These are phyloP conservation scores for Rubroshorea leprosula DNA, from an alignment of 345 rosid genomes.

Conservation along the genomic window DNA sequence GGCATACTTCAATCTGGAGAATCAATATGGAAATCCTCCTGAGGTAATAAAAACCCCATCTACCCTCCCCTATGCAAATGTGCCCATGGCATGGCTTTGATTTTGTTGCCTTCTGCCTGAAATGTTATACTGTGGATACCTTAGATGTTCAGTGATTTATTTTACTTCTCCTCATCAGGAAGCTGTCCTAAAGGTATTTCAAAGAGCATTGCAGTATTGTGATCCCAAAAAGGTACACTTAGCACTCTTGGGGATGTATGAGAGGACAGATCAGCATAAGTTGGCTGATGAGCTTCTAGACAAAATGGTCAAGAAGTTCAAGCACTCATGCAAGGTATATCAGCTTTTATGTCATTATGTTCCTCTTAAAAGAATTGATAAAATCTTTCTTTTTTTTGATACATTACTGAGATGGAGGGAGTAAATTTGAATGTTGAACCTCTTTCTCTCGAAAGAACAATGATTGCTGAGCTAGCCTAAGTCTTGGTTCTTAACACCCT, in stretches of 20 bases:
- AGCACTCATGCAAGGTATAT: constrained; percentile 85
- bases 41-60: constrained; percentile 41
- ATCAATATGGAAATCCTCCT: constrained; percentile 85
- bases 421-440: no score
- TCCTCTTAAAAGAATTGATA: background rate
- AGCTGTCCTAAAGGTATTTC: constrained; percentile 72
- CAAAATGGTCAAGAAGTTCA: constrained; percentile 82
- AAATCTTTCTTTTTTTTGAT: no score
- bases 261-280: constrained; percentile 70
- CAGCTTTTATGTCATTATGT: background rate
- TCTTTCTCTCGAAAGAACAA: no score
- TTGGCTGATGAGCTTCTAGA: constrained; percentile 70
- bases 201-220: constrained; percentile 83
- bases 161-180: constrained; percentile 43
- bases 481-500: no score
- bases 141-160: constrained; percentile 5
- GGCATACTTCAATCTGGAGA: constrained; percentile 94
- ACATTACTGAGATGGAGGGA: no score
- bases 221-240: constrained; percentile 77
- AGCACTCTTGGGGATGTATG: constrained; percentile 78
- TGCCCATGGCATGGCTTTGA: background rate
- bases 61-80: no score
- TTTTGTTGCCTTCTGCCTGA: no score
- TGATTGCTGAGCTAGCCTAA: no score
- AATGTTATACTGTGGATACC: no score